Conservation (phyloP, 208 protist species). For the Naegleria gruberi region DNA sequence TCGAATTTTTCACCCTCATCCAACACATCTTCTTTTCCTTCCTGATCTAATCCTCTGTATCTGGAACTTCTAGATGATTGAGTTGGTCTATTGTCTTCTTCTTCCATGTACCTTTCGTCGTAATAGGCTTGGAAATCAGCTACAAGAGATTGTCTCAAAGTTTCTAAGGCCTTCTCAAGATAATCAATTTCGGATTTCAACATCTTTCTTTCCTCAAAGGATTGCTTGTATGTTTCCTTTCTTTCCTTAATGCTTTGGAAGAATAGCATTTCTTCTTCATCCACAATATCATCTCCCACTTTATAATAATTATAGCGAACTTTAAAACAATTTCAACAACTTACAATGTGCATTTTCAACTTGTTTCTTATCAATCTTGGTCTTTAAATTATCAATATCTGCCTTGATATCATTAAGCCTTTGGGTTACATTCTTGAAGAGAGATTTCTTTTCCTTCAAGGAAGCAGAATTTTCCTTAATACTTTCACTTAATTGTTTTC, state of each 20-base stretch:
- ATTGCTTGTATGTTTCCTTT: constrained; percentile 39
- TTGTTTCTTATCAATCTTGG: constrained; percentile 25
- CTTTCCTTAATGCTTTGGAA: constrained; percentile 35
- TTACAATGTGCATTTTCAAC: constrained; percentile 19
- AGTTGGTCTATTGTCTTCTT: not conserved
- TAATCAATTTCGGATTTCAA: constrained; percentile 36
- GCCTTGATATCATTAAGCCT: constrained; percentile 39
- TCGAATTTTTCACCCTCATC: constrained; percentile 45
- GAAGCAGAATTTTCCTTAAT: constrained; percentile 35
- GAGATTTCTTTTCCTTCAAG: constrained; percentile 37
- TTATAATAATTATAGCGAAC: not conserved
- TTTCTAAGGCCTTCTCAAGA: constrained; percentile 39
- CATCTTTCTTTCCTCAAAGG: constrained; percentile 34
- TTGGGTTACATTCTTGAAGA: constrained; percentile 28
- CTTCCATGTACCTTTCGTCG: not conserved
- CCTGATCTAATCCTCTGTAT: not conserved
- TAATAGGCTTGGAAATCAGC: constrained; percentile 55
- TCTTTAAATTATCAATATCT: constrained; percentile 33
- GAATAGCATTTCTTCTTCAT: constrained; percentile 43
- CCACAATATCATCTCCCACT: constrained; percentile 40
- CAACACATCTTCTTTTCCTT: constrained; percentile 23
- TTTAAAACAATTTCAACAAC: not conserved
- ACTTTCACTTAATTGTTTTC: constrained; percentile 24
- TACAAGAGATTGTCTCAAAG: constrained; percentile 45
- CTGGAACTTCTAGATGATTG: not conserved